These are phyloP conservation scores for Dioszegia aurantiaca DNA, from an alignment of 768 basidiomycete species.

Conservation along the genomic window DNA sequence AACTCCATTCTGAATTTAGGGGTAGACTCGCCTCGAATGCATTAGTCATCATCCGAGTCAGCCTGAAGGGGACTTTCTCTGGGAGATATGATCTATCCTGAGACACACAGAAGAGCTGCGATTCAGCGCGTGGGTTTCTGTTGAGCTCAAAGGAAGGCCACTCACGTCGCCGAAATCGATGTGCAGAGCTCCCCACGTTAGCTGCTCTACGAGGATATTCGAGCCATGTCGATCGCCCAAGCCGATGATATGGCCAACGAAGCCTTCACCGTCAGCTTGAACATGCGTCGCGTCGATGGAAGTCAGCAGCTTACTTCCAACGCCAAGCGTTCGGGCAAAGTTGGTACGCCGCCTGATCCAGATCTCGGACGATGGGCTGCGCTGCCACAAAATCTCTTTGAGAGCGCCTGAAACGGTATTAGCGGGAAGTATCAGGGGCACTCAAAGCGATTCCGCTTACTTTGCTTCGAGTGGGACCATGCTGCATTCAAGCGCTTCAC, in stretches of 20 bases:
- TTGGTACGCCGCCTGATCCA: slow-evolving; percentile 49
- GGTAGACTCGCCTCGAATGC: slow-evolving; percentile 47
- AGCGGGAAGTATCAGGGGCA: not conserved
- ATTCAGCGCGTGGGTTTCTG: not conserved
- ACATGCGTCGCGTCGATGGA: not conserved
- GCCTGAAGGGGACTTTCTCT: slow-evolving; percentile 54
- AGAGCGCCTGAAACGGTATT: slow-evolving; percentile 35
- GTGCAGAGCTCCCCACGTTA: slow-evolving; percentile 46
- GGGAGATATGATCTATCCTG: slow-evolving; percentile 50
- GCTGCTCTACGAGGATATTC: slow-evolving; percentile 48
- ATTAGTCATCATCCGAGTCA: slow-evolving; percentile 54
- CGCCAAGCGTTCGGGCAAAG: slow-evolving; percentile 48
- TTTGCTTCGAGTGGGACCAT: slow-evolving; percentile 44
- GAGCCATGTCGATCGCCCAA: slow-evolving; percentile 54
- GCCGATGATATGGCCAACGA: slow-evolving; percentile 53
- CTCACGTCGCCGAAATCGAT: slow-evolving; percentile 54
- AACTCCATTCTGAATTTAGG: no score
- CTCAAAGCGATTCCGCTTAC: slow-evolving; percentile 19
- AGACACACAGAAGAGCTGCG: slow-evolving; percentile 46
- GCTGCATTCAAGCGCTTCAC: slow-evolving; percentile 41
- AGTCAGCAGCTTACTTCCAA: slow-evolving; percentile 34
- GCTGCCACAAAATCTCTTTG: slow-evolving; percentile 49
- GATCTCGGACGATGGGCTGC: slow-evolving; percentile 48
- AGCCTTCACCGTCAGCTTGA: slow-evolving; percentile 27
- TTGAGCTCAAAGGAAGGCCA: not conserved